Base-by-base conservation (phyloP, 192 early-diverging fungal genomes). In the Thamnidium elegans region DNA sequence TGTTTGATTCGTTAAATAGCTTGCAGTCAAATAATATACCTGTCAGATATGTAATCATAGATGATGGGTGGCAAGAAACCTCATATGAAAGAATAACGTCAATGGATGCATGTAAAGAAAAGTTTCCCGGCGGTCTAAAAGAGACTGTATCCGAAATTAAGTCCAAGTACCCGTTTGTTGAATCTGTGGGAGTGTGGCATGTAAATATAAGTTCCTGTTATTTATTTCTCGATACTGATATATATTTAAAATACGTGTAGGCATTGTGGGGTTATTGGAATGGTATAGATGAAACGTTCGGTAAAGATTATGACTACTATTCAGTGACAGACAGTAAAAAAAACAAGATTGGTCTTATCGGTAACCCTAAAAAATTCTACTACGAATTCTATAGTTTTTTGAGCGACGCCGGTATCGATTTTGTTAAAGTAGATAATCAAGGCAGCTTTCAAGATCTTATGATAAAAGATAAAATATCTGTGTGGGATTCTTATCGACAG, bases 201-300 rank as follows among this genome's bases (percentile, higher is more conserved):
- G 66, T 36, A 67, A 42, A 13, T 63, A 23, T 4, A 9, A 5
- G 43, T 9, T 58, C 17, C 1, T 62, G 45, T 31, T 26, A 62
- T 56, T 30, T 53, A 3, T 47, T 19, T 48, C 11, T 47, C 26
- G 9, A 39, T 10, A 39, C 36, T 10, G 36, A 39, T 39, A 1
- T 39, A 39, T 9, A 60, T 32, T 66, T 66, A 0, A 2, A 11
- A 19, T 14, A 13, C 43, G 19, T 20, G 17, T 44, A 72, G 48
- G 31, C 80, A 15, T 63, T 85, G 4, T 83, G 81, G 84, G 80
- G 84, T 9, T 85, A 83, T 50, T 85, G 84, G 82, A 67, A 77
- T 62, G 84, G 84, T 1, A 66, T 85, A 23, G 68, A 83, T 32
- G 68, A 62, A 14, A n/a, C 32, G 0, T 72, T 75, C 3, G 65